Base-by-base conservation (phyloP, 768 basidiomycete genomes). In the Hydnum rufescens region DNA sequence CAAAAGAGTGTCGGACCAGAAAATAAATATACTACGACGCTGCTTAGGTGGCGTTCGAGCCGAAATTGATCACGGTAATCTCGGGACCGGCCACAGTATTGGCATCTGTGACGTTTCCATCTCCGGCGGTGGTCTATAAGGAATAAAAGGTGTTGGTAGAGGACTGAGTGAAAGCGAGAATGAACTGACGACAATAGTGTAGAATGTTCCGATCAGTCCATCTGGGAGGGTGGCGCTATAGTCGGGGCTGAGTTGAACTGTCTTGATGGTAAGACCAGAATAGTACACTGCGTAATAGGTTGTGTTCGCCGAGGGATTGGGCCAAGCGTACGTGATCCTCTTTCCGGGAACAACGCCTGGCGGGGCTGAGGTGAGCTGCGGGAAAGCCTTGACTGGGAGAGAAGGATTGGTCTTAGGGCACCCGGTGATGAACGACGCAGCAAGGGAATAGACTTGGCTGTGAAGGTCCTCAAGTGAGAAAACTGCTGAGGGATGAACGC, bases 41-140 rank as follows among this genome's bases (percentile, higher is more conserved):
- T n/a, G n/a, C n/a, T n/a, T n/a, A n/a, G n/a, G n/a, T n/a, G n/a
- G n/a, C n/a, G n/a, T n/a, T n/a, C n/a, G n/a, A n/a, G n/a, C n/a
- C n/a, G n/a, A n/a, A n/a, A n/a, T n/a, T n/a, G n/a, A n/a, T n/a
- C n/a, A n/a, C n/a, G n/a, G n/a, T n/a, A n/a, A n/a, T n/a, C n/a
- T n/a, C n/a, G n/a, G n/a, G n/a, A n/a, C 79, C 79, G 32, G 77
- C 78, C 32, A 81, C 62, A 26, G 71, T 74, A 54, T 64, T 72
- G 29, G 67, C 66, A 53, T 77, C 74, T 29, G 61, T 61, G 23
- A 70, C 64, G 16, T 61, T n/a, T n/a, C n/a, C n/a, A n/a, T n/a
- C n/a, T n/a, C n/a, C n/a, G n/a, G n/a, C n/a, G n/a, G n/a, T n/a
- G n/a, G n/a, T n/a, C n/a, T n/a, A n/a, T n/a, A n/a, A n/a, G n/a